Percentiles rank a stretch among this genome's conserved stretches.
Conservation (phyloP, 352 stramenopile species). For the Globisporangium middletonii region DNA sequence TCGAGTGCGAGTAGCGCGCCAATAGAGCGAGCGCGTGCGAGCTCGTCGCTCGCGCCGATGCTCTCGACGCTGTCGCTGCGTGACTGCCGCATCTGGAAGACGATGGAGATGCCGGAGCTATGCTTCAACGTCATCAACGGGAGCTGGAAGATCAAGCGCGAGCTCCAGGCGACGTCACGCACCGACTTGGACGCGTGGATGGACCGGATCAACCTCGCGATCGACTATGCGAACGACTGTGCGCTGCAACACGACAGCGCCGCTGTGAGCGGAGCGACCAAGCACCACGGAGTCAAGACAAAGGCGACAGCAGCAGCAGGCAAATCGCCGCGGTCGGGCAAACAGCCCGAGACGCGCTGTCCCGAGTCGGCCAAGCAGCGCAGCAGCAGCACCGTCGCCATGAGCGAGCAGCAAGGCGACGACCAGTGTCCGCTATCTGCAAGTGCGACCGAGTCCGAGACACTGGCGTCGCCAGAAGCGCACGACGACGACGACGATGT, state of each 20-base stretch:
- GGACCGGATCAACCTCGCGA: conserved; percentile 63
- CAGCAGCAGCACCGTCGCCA: background rate
- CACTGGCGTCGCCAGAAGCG: background rate
- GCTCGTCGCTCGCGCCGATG: conserved; percentile 13
- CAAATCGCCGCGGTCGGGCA: conserved; percentile 5
- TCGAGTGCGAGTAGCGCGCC: conserved; percentile 4
- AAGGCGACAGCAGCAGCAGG: conserved; percentile 2
- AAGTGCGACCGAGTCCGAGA: background rate
- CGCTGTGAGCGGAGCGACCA: background rate
- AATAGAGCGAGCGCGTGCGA: conserved; percentile 7
- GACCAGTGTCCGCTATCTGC: background rate
- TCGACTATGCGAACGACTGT: conserved; percentile 68
- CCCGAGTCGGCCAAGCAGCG: conserved; percentile 3
- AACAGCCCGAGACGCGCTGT: conserved; percentile 11
- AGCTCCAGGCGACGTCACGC: conserved; percentile 56
- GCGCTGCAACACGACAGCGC: background rate
- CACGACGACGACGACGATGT: conserved; percentile 64
- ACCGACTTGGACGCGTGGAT: conserved; percentile 70
- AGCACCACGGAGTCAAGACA: background rate
- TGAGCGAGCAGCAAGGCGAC: background rate
- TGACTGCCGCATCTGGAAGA: conserved; percentile 83
- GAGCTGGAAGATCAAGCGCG: conserved; percentile 79
- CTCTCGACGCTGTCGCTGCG: conserved; percentile 60
- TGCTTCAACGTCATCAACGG: conserved; percentile 72
- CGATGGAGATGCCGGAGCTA: conserved; percentile 79